Conservation (phyloP, 805 yeast species). For the Tetrapisispora iriomotensis region DNA sequence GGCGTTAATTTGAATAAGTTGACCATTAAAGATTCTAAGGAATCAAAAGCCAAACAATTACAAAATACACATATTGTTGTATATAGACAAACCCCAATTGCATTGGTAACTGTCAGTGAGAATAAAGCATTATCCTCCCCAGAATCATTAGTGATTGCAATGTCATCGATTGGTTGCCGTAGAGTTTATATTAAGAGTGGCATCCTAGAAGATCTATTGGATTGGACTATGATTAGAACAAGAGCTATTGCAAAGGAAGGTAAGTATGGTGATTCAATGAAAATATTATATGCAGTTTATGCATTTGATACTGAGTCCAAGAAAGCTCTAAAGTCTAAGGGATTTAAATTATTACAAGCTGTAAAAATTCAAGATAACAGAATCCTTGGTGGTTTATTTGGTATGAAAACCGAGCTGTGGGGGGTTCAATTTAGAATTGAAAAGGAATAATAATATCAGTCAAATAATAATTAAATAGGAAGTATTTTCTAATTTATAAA, state of each 20-base stretch:
- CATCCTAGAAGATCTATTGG: slow-evolving; percentile 51
- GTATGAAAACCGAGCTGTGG: slow-evolving; percentile 26
- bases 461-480: not conserved
- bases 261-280: slow-evolving; percentile 27
- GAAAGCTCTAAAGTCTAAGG: slow-evolving; percentile 31
- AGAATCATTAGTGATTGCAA: slow-evolving; percentile 39
- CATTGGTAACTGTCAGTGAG: slow-evolving; percentile 41
- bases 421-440: slow-evolving; percentile 32
- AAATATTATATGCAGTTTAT: slow-evolving; percentile 39
- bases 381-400: slow-evolving; percentile 25
- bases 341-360: slow-evolving; percentile 34
- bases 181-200: slow-evolving; percentile 59
- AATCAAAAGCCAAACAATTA: not conserved
- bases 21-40: slow-evolving; percentile 1
- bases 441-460: slow-evolving; percentile 6
- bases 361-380: slow-evolving; percentile 21
- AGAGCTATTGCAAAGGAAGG: slow-evolving; percentile 30
- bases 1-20: slow-evolving; percentile 35
- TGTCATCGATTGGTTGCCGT: slow-evolving; percentile 53
- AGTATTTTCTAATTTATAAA: not conserved
- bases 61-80: slow-evolving; percentile 45
- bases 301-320: slow-evolving; percentile 40
- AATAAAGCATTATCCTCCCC: slow-evolving; percentile 34
- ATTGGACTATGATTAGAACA: slow-evolving; percentile 47
- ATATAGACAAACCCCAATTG: slow-evolving; percentile 67